phyloP scores from a whole-genome alignment of 192 early-diverging fungal genomes.

The Gamsiella multidivaricata region DNA sequence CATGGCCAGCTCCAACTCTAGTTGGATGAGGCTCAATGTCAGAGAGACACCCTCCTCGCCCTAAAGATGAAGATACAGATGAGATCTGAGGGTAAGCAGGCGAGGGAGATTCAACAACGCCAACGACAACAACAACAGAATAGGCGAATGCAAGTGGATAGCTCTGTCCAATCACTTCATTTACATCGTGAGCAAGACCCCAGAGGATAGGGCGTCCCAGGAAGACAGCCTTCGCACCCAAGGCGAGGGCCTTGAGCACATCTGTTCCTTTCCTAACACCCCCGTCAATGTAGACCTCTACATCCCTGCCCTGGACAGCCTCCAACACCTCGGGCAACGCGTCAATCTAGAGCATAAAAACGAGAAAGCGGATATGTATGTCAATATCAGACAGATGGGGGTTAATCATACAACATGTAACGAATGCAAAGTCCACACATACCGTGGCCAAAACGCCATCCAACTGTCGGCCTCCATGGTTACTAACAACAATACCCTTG shows the following conservation, averaged over 20 bases:
- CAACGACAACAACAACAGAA: too few relatives aligned
- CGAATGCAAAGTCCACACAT: too few relatives aligned
- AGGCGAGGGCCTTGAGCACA: slow-evolving; percentile 94
- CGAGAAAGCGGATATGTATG: background rate
- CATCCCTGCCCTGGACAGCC: slow-evolving; percentile 67
- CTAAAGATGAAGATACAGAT: too few relatives aligned
- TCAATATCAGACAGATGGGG: too few relatives aligned
- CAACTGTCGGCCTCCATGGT: slow-evolving; percentile 97
- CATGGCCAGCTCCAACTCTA: slow-evolving; percentile 91
- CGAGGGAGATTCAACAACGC: too few relatives aligned
- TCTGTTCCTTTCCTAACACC: slow-evolving; percentile 93
- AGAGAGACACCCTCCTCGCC: slow-evolving; percentile 87
- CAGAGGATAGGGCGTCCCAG: slow-evolving; percentile 78
- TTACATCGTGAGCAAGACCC: slow-evolving; percentile 57
- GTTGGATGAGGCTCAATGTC: slow-evolving; percentile 80
- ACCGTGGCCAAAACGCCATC: slow-evolving; percentile 78
- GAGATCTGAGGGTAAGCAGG: too few relatives aligned
- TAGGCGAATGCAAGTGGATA: too few relatives aligned
- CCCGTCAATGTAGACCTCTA: slow-evolving; percentile 95
- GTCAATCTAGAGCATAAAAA: slow-evolving; percentile 62
- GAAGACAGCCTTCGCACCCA: slow-evolving; percentile 94
- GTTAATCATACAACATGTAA: too few relatives aligned
- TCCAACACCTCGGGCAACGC: slow-evolving; percentile 89
- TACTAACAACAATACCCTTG: slow-evolving; percentile 90
- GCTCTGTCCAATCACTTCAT: too few relatives aligned